Evolutionary conservation across 1,139 yeast genomes (phyloP).

Genomic region (Pichia inconspicua): DNA sequence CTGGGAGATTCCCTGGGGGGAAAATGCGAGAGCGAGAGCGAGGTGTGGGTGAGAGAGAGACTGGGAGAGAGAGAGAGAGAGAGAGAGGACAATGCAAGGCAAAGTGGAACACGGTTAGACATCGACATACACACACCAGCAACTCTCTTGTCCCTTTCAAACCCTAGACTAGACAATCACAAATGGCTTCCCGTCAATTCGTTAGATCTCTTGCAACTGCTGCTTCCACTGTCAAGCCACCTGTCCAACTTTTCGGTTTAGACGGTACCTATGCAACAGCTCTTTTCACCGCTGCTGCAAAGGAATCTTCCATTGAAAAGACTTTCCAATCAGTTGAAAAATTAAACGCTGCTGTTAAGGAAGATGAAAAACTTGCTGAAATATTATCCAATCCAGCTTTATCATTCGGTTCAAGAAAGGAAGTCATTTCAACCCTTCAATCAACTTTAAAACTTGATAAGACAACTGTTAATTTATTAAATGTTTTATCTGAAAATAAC

Average conservation of each 20-base stretch:
- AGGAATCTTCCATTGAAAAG: conserved; percentile 67
- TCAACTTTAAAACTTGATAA: conserved; percentile 57
- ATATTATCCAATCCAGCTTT: conserved; percentile 80
- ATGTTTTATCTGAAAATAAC: conserved; percentile 90
- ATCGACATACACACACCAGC: too few species aligned
- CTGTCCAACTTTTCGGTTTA: conserved; percentile 88
- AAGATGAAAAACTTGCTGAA: conserved; percentile 56
- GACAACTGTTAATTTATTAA: conserved; percentile 72
- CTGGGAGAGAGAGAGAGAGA: conserved; percentile 1
- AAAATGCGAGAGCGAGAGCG: too few species aligned
- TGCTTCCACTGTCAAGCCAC: conserved; percentile 58
- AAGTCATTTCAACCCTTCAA: conserved; percentile 57
- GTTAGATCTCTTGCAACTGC: conserved; percentile 49
- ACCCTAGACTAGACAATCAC: background rate
- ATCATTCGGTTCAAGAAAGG: conserved; percentile 63
- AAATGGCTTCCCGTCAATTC: conserved; percentile 59
- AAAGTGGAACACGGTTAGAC: too few species aligned
- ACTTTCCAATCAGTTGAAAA: conserved; percentile 62
- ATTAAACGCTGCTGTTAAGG: conserved; percentile 47
- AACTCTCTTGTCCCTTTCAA: too few species aligned
- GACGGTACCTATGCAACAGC: conserved; percentile 98
- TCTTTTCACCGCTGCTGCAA: conserved; percentile 83
- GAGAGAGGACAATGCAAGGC: background rate
- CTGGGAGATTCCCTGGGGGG: too few species aligned
- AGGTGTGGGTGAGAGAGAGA: too few species aligned